Evolutionary conservation across 2,329 filamentous ascomycete species (phyloP).

Genomic region (Dactylellina sp.): DNA sequence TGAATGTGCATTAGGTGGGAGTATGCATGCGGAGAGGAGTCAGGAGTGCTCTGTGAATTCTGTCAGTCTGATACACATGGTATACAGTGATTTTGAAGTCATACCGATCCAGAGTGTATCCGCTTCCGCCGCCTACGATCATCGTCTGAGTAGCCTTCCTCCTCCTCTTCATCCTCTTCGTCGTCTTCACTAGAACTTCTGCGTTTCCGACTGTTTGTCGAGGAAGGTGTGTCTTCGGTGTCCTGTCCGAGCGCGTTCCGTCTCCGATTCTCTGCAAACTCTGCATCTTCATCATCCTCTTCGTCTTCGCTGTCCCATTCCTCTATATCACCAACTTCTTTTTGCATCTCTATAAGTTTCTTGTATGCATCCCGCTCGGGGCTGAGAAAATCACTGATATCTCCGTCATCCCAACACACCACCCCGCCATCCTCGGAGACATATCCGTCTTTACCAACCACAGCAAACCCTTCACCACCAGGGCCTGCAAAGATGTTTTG

Average conservation of each 20-base stretch:
- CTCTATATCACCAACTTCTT: slow-evolving; percentile 80
- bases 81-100: not conserved
- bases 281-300: slow-evolving; percentile 66
- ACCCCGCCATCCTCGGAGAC: slow-evolving; percentile 70
- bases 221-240: slow-evolving; percentile 60
- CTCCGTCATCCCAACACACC: slow-evolving; percentile 94
- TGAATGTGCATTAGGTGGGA: slow-evolving; percentile 64
- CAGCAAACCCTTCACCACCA: slow-evolving; percentile 50
- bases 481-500: slow-evolving; percentile 86
- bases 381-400: slow-evolving; percentile 84
- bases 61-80: slow-evolving; percentile 16
- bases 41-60: slow-evolving; percentile 42
- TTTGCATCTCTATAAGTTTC: slow-evolving; percentile 89
- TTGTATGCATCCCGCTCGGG: slow-evolving; percentile 84
- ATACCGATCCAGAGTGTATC: slow-evolving; percentile 54
- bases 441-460: slow-evolving; percentile 31
- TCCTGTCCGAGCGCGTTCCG: slow-evolving; percentile 62
- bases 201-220: slow-evolving; percentile 71
- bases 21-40: slow-evolving; percentile 65
- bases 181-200: slow-evolving; percentile 80
- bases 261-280: slow-evolving; percentile 59
- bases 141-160: slow-evolving; percentile 74
- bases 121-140: slow-evolving; percentile 81
- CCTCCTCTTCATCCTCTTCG: slow-evolving; percentile 78
- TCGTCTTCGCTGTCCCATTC: slow-evolving; percentile 72